Conservation (phyloP, 164 flowering plant genomes). For the Sedum album region DNA sequence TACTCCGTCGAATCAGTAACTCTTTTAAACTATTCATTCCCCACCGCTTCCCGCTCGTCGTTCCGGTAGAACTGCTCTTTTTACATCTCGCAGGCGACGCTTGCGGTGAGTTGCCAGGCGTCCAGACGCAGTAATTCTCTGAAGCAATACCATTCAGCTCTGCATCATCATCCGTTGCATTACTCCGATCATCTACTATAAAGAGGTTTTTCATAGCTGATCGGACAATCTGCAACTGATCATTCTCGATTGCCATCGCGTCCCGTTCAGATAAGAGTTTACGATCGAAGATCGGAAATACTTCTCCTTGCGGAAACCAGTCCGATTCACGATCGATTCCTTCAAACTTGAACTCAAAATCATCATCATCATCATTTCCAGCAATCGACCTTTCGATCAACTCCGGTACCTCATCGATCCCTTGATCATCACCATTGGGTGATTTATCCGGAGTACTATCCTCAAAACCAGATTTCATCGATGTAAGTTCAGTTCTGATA, state of each 20-base stretch:
- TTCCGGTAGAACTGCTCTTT: conserved; percentile 41
- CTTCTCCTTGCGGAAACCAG: not conserved
- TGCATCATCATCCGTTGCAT: conserved; percentile 16
- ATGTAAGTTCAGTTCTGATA: not conserved
- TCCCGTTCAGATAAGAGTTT: not conserved
- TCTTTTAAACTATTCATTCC: conserved; percentile 17
- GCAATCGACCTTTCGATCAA: not conserved
- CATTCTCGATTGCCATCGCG: not conserved
- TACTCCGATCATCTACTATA: not conserved
- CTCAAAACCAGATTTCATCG: not conserved
- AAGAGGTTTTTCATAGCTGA: not conserved
- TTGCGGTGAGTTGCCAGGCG: conserved; percentile 17
- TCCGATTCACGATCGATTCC: not conserved
- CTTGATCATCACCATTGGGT: not conserved
- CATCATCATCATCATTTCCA: not conserved
- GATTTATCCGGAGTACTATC: not conserved
- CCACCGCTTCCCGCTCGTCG: conserved; percentile 30
- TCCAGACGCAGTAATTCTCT: conserved; percentile 54
- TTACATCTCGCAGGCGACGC: conserved; percentile 16
- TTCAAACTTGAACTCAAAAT: conserved; percentile 3
- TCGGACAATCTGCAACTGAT: not conserved
- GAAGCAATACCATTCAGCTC: too few relatives aligned
- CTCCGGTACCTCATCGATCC: not conserved
- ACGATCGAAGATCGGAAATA: conserved; percentile 2
- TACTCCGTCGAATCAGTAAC: conserved; percentile 21